Percentiles rank a stretch among this genome's conserved stretches.
Evolutionary conservation across 495 filamentous ascomycete genomes (phyloP).

Genomic region (Thermothielavioides terrestris): DNA sequence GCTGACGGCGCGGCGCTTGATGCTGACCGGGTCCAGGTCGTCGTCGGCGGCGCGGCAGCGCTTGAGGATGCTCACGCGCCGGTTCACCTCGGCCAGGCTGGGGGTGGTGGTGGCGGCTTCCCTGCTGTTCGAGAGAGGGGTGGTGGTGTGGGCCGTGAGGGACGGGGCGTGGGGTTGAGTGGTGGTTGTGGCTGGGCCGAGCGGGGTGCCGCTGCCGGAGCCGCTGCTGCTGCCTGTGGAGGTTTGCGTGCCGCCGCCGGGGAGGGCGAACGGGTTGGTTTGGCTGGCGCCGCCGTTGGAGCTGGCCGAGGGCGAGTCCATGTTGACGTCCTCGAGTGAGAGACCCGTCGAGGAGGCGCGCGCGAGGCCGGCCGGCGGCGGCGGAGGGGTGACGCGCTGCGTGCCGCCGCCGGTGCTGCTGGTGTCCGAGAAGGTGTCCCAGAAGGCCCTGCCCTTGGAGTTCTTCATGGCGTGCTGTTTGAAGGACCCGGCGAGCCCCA

Average conservation of each 20-base stretch:
- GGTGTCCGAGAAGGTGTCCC: slow-evolving; percentile 62
- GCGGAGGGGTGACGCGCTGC: slow-evolving; percentile 58
- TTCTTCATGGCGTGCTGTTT: slow-evolving; percentile 63
- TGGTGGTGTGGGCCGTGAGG: slow-evolving; percentile 10
- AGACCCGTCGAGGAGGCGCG: slow-evolving; percentile 51
- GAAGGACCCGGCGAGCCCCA: slow-evolving; percentile 54
- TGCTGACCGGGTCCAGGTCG: slow-evolving; percentile 77
- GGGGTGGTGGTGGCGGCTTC: slow-evolving; percentile 12
- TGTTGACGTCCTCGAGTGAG: slow-evolving; percentile 60
- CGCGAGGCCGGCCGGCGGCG: slow-evolving; percentile 46
- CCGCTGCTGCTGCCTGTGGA: slow-evolving; percentile 22
- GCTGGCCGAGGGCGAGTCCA: slow-evolving; percentile 60
- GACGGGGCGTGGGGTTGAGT: too few relatives aligned
- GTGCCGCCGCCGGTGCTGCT: slow-evolving; percentile 38
- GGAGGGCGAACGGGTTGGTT: slow-evolving; percentile 15
- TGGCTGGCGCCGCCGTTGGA: slow-evolving; percentile 18
- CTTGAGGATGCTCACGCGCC: slow-evolving; percentile 62
- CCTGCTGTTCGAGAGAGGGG: background rate
- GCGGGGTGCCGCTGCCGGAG: slow-evolving; percentile 21
- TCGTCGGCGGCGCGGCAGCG: slow-evolving; percentile 65
- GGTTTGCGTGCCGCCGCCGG: slow-evolving; percentile 7
- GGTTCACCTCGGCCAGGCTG: slow-evolving; percentile 51
- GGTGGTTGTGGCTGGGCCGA: slow-evolving; percentile 5
- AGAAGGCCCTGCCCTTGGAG: slow-evolving; percentile 64
- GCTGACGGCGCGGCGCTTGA: slow-evolving; percentile 90